Conservation (phyloP, 768 basidiomycete genomes). For the Macrolepiota dolichaula region DNA sequence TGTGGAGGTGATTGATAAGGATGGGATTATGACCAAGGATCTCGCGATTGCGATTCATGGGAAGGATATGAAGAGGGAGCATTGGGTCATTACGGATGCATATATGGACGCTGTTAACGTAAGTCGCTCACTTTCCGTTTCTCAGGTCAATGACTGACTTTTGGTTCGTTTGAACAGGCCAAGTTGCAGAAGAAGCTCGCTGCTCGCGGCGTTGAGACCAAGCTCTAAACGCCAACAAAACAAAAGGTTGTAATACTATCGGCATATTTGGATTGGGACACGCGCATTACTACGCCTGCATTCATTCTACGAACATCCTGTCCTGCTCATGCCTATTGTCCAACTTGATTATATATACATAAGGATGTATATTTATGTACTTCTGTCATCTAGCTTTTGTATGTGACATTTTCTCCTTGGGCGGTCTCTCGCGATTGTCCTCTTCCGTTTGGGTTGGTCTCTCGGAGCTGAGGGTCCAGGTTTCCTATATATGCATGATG, state of each 20-base stretch:
- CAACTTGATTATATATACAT: no score
- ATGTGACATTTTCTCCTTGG: no score
- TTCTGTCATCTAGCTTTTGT: no score
- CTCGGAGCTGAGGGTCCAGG: no score
- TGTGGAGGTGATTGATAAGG: constrained; percentile 86
- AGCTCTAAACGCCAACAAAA: not conserved
- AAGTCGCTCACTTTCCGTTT: constrained; percentile 24
- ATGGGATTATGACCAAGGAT: constrained; percentile 97
- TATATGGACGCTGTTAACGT: constrained; percentile 95
- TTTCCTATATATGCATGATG: no score
- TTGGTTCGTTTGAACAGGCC: not conserved
- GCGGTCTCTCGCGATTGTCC: no score
- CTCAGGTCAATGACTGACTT: not conserved
- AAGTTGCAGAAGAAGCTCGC: not conserved
- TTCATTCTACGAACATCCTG: no score
- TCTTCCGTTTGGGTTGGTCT: no score
- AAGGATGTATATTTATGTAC: no score
- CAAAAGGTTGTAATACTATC: not conserved
- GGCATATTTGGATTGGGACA: not conserved
- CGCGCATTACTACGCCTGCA: not conserved
- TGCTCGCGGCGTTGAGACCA: not conserved
- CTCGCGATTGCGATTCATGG: constrained; percentile 93
- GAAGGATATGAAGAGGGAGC: constrained; percentile 84
- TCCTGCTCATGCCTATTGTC: no score
- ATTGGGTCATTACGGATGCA: constrained; percentile 94